Evolutionary conservation across 805 yeast genomes (phyloP).

Genomic region (Kodamaea hsintzibuensis): DNA sequence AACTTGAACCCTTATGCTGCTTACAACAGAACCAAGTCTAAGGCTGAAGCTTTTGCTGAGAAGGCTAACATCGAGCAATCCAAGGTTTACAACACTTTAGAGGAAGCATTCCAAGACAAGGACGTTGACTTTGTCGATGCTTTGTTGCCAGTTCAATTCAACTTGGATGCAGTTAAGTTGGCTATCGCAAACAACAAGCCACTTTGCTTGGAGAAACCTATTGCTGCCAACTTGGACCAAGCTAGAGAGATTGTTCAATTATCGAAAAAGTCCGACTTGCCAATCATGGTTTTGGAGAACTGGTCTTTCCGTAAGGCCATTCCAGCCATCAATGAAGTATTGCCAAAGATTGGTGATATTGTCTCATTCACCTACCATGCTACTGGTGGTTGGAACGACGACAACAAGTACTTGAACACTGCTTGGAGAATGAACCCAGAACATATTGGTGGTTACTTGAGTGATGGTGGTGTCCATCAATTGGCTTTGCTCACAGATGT

Average conservation of each 20-base stretch:
- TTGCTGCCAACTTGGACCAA: slow-evolving; percentile 81
- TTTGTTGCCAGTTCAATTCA: slow-evolving; percentile 84
- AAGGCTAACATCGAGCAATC: slow-evolving; percentile 48
- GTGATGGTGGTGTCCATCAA: slow-evolving; percentile 98
- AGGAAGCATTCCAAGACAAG: slow-evolving; percentile 65
- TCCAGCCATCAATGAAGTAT: slow-evolving; percentile 46
- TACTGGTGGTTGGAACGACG: slow-evolving; percentile 68
- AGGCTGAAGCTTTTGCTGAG: slow-evolving; percentile 79
- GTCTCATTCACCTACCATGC: slow-evolving; percentile 70
- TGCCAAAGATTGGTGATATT: slow-evolving; percentile 72
- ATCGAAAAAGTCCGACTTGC: slow-evolving; percentile 59
- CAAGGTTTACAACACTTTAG: slow-evolving; percentile 61
- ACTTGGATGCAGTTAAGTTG: slow-evolving; percentile 62
- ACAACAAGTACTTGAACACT: slow-evolving; percentile 65
- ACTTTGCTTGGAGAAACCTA: slow-evolving; percentile 83
- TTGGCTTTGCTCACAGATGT: slow-evolving; percentile 82
- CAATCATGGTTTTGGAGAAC: slow-evolving; percentile 81
- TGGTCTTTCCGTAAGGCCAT: slow-evolving; percentile 76
- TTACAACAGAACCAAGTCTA: slow-evolving; percentile 78
- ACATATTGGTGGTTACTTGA: slow-evolving; percentile 88
- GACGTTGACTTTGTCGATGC: slow-evolving; percentile 79
- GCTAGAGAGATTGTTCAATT: slow-evolving; percentile 78
- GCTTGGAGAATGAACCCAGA: slow-evolving; percentile 88
- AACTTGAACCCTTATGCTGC: slow-evolving; percentile 65
- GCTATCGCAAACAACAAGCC: slow-evolving; percentile 80